These are phyloP conservation scores for Capsella rubella DNA, from an alignment of 441 rosid species.

Conservation along the genomic window DNA sequence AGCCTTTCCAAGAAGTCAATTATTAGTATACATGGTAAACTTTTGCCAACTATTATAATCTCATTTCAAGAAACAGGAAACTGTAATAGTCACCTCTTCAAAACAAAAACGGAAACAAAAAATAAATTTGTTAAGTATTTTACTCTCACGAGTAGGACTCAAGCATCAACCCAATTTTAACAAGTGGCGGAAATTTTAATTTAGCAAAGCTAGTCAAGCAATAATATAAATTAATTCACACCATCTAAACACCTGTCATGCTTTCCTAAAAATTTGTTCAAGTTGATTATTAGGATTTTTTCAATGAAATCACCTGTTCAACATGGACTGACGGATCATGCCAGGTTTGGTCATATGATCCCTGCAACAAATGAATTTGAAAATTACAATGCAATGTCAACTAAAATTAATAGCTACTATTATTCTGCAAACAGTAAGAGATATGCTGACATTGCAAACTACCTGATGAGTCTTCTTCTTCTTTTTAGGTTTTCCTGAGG, in stretches of 20 bases:
- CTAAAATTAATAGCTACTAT: conserved; percentile 23
- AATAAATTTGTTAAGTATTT: conserved; percentile 2
- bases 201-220: conserved; percentile 24
- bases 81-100: conserved; percentile 26
- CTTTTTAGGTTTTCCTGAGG: conserved; percentile 80
- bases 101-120: conserved; percentile 11
- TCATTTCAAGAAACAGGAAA: conserved; percentile 23
- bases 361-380: conserved; percentile 60
- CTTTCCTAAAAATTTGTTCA: conserved; percentile 13
- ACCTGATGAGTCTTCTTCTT: conserved; percentile 82
- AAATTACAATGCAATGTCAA: conserved; percentile 41
- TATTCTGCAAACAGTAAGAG: conserved; percentile 28
- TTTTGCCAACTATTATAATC: conserved; percentile 18
- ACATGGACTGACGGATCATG: conserved; percentile 67
- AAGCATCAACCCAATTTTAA: conserved; percentile 25
- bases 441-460: conserved; percentile 52
- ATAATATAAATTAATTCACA: conserved; percentile 19
- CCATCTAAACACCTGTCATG: conserved; percentile 24
- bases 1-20: conserved; percentile 24
- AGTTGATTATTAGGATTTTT: conserved; percentile 13
- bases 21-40: conserved; percentile 11
- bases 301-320: conserved; percentile 74
- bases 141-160: conserved; percentile 17
- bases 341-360: conserved; percentile 87
- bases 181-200: conserved; percentile 27